phyloP scores from a whole-genome alignment of 495 filamentous ascomycete species.

The Aspergillus heteromorphus region DNA sequence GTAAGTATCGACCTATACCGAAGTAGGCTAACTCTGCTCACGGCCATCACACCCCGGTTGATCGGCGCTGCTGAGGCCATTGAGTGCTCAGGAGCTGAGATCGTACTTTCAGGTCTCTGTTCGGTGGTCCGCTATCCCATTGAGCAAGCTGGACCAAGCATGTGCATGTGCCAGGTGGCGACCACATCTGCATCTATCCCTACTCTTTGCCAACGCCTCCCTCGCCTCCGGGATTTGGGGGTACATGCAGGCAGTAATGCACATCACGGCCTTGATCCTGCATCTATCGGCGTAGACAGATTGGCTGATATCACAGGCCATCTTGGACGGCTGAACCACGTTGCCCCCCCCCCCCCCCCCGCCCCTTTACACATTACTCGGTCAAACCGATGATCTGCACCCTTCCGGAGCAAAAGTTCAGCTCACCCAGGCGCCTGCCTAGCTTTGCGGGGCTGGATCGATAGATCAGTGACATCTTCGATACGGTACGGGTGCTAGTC shows the following conservation, averaged over 20 bases:
- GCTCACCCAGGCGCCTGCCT: neutral
- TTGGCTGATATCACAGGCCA: neutral
- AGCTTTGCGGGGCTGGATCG: constrained; percentile 5
- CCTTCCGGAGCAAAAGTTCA: neutral
- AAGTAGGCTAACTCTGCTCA: no score
- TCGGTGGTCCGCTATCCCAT: no score
- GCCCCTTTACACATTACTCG: neutral
- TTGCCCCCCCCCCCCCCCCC: neutral
- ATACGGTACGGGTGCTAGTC: neutral
- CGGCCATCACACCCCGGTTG: no score
- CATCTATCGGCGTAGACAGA: neutral
- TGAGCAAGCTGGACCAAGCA: no score
- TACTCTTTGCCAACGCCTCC: neutral
- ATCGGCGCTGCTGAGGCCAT: no score
- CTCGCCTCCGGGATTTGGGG: neutral
- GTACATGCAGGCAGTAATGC: neutral
- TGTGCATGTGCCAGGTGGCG: neutral
- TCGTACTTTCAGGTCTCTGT: no score
- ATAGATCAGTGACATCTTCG: constrained; percentile 1
- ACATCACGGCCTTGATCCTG: neutral
- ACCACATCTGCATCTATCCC: neutral
- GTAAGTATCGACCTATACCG: no score
- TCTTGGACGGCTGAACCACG: constrained; percentile 1
- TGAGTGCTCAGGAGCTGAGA: no score
- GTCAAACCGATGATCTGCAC: neutral